Conservation (phyloP, 208 protist genomes). For the Acanthamoeba royreba region DNA sequence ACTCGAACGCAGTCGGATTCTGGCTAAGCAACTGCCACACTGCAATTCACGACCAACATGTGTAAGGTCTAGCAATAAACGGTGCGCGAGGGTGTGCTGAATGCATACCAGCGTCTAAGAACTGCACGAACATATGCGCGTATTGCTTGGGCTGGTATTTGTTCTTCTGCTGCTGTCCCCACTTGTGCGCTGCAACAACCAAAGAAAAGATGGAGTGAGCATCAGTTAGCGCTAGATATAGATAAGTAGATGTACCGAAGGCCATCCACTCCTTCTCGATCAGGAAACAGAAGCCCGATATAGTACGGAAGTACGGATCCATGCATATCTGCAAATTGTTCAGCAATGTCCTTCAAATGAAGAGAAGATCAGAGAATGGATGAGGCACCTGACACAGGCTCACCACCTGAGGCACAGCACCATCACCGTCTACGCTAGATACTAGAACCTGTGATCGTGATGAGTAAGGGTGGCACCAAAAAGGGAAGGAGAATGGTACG, state of each 20-base stretch:
- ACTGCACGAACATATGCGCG: conserved; percentile 27
- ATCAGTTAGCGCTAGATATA: neutral
- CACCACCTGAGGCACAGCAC: neutral
- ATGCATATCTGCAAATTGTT: neutral
- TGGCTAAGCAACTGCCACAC: neutral
- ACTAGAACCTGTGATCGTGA: neutral
- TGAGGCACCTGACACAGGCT: neutral
- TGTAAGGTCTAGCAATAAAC: neutral
- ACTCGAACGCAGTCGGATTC: neutral
- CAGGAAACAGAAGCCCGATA: conserved; percentile 85
- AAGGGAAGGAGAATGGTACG: neutral
- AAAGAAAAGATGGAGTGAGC: neutral
- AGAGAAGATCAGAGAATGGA: neutral
- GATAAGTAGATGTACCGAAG: neutral
- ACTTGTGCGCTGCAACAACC: neutral
- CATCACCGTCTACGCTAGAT: neutral
- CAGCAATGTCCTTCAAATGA: neutral
- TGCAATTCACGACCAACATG: neutral
- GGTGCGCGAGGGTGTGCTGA: neutral
- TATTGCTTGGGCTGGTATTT: neutral
- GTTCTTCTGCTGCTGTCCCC: neutral
- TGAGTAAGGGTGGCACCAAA: neutral
- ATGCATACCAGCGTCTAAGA: neutral
- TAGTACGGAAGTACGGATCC: conserved; percentile 90
- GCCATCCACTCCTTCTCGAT: conserved; percentile 89